Evolutionary conservation across 768 basidiomycete genomes (phyloP).

Genomic region (Naganishia randhawae): DNA sequence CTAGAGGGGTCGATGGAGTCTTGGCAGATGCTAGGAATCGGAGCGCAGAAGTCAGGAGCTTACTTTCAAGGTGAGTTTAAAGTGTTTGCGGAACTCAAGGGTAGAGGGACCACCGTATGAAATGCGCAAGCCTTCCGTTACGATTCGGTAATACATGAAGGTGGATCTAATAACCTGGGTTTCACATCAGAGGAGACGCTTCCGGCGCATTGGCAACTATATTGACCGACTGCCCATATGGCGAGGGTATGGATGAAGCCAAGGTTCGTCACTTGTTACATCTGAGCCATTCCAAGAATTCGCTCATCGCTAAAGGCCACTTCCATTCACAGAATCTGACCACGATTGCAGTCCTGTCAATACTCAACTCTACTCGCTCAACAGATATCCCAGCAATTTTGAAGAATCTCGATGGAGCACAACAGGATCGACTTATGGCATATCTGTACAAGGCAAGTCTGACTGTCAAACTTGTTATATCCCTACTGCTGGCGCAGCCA

Average conservation of each 20-base stretch:
- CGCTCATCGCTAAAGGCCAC: background rate
- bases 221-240: constrained; percentile 81
- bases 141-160: background rate
- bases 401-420: constrained; percentile 57
- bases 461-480: background rate
- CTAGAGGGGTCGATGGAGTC: constrained; percentile 69
- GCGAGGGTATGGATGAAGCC: constrained; percentile 78
- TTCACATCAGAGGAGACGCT: constrained; percentile 67
- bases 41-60: constrained; percentile 65
- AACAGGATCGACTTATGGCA: constrained; percentile 84
- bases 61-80: constrained; percentile 66
- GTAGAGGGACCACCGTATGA: no score
- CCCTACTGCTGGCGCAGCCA: background rate
- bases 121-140: no score
- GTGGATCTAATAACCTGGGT: background rate
- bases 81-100: background rate
- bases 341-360: constrained; percentile 73
- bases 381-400: constrained; percentile 75
- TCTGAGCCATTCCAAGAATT: background rate
- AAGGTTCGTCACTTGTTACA: constrained; percentile 61
- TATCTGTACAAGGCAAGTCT: constrained; percentile 75
- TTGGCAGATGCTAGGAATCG: constrained; percentile 73
- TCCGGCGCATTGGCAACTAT: constrained; percentile 66
- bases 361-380: constrained; percentile 89
- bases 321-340: constrained; percentile 61